Base-by-base conservation (phyloP, 768 basidiomycete genomes). In the Lentinus tigrinus region DNA sequence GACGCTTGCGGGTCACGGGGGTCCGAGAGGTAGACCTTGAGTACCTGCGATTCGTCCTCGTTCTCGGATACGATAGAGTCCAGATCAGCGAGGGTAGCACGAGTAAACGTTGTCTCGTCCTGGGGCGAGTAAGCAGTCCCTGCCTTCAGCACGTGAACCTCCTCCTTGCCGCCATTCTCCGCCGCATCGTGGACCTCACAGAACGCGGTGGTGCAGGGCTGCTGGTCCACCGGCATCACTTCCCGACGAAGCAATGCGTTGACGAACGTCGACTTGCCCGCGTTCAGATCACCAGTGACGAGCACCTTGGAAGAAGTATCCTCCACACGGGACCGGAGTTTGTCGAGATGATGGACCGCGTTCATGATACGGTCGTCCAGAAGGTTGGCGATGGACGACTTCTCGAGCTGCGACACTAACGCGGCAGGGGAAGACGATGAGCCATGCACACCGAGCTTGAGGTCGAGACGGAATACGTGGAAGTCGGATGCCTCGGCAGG, bases 231-330 rank as follows among this genome's bases (percentile, higher is more conserved):
- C 8, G 97, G 95, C 89, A 99, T 93, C 43, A 97, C 86, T 68
- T 92, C 85, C 6, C 94, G 82, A 46, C 94, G 81, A 4, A 99
- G 84, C 34, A 99, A 78, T 4, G 96, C 93, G 69, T 99, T 99
- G 70, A 99, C 93, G 70, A 99, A 92, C 0, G 97, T 98, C 19
- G 95, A 97, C 75, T 99, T 99, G 67, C 97, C 97, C 36, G 97
- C 91, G 71, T 99, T 99, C 58, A 99, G 81, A 71, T 99, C 97
- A 59, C 97, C 97, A 23, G 97, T 98, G 57, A 99, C 94, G 62
- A 99, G 85, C 49, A 99, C 94, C 72, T 97, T 93, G 67, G 94
- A 96, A 1, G 93, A 90, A 6, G 87, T 93, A 72, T 98, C 95
- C 70, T 90, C 80, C 14, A 98, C 87, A 39, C 97, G 92, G 49